Evolutionary conservation across 805 yeast genomes (phyloP), one percentile per base, ranked within the genome.

Genomic region (Yamadazyma sp.): DNA sequence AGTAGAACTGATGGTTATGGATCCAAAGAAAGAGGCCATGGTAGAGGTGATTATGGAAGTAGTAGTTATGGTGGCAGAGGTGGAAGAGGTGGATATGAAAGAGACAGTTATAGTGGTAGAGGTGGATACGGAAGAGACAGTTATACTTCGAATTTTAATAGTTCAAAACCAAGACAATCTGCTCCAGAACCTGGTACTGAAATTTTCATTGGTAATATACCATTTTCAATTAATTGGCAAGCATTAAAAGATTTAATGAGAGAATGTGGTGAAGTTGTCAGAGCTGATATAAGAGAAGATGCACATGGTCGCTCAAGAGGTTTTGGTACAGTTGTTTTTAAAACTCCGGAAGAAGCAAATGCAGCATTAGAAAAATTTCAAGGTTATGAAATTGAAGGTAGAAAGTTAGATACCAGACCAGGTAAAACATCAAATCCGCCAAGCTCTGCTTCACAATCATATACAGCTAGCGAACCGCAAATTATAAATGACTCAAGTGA

Each of bases 171-270:
- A 17, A 17, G 24, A 30, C 23, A 18, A 11, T 33, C 33, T 5
- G 36, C 49, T 21, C 53, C 59, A 30, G 48, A 53, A 33, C 62
- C 71, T 10, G 74, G 74, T 25, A 51, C 66, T 28, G 89, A 84
- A 56, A 70, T 87, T 26, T 86, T 83, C 58, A 78, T 86, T 27
- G 86, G 86, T 21, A 86, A 89, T 56, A 64, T 89, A 44, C 96
- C 98, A 13, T 87, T 73, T 63, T 73, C 83, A n/a, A 68, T 76
- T 27, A 78, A 75, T 45, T 86, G 96, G 95, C 87, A 82, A 56
- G 84, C 82, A 31, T 69, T 89, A 48, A 86, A 88, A 56, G 96
- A 88, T 53, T 63, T 88, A 50, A 86, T 89, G 73, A 74, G 84
- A 47, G 74, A 71, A 30, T 80, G 76, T 41, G 97, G 96, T 20